Evolutionary conservation across 2,329 filamentous ascomycete genomes (phyloP), one percentile per base, ranked within the genome.

Genomic region (Hypoxylon sp.): DNA sequence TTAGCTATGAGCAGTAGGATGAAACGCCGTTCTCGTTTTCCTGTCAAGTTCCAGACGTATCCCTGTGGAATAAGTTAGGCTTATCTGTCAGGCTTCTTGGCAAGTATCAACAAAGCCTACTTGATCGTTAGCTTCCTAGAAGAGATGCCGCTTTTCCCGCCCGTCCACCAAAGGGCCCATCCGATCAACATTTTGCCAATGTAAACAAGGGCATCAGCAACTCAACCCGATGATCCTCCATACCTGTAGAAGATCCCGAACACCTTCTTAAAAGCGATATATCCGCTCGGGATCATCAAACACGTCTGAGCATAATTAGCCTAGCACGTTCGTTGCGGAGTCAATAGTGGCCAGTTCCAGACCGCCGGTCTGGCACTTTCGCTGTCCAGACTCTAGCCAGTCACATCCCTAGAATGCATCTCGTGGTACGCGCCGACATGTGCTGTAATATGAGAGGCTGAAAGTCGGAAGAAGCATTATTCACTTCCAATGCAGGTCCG

Each of bases 401-500:
- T 69, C 30, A 60, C 59, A 28, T 64, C 34, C 61, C 17, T 43
- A 46, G 21, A 49, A 43, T 59, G 41, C 30, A 23, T 25, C 60
- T 38, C 46, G 64, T 62, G 57, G 50, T 41, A 49, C 46, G 63
- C 43, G 60, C 55, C 43, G 55, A 34, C 21, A 45, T 34, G 49
- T 36, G 25, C 23, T 38, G n/a, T 36, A 48, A 46, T 9, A 28
- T 36, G 48, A 30, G 46, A 60, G 21, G 38, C 30, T 38, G 34
- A 48, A 43, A 36, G 28, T 11, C 38, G 34, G 55, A 43, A 36
- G 28, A 9, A 25, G 46, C 46, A 48, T 49, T 72, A 65, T 50
- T 82, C 78, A 86, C 78, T 88, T 88, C 87, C 87, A 90, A 73
- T 87, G 81, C 34, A 90, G 80, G 75, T 78, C 77, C 17, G 75